Conservation (phyloP, 2,329 filamentous ascomycete genomes). For the Hypoxylon sp. region DNA sequence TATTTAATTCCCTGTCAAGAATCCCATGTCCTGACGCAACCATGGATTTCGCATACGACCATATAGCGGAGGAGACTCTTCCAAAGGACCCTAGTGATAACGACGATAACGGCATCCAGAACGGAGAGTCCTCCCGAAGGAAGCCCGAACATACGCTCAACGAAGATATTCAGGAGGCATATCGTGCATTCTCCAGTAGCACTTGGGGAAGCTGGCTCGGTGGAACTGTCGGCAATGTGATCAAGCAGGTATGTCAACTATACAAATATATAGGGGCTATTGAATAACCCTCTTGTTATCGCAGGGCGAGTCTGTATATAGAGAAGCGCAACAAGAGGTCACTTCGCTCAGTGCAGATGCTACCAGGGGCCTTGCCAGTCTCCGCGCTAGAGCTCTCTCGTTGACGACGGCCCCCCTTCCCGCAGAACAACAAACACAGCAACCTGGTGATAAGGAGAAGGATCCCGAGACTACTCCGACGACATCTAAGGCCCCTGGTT, state of each 20-base stretch:
- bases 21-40: conserved; percentile 41
- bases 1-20: conserved; percentile 18
- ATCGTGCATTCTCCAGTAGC: conserved; percentile 91
- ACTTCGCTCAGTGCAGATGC: conserved; percentile 85
- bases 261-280: conserved; percentile 14
- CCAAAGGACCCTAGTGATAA: conserved; percentile 64
- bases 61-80: conserved; percentile 88
- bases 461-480: conserved; percentile 63
- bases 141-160: conserved; percentile 74
- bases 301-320: conserved; percentile 85
- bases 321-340: conserved; percentile 88
- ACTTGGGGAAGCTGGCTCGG: conserved; percentile 92
- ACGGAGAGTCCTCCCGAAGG: conserved; percentile 63
- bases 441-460: conserved; percentile 55
- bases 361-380: conserved; percentile 80
- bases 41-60: conserved; percentile 98
- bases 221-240: conserved; percentile 90
- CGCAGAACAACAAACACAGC: conserved; percentile 47
- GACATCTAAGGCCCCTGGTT: conserved; percentile 55
- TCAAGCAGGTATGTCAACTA: conserved; percentile 80
- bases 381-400: conserved; percentile 82
- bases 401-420: conserved; percentile 63
- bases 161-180: conserved; percentile 92
- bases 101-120: conserved; percentile 18
- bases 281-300: conserved; percentile 38